phyloP scores from a whole-genome alignment of 331 rosid species.

The Malus hybrid region DNA sequence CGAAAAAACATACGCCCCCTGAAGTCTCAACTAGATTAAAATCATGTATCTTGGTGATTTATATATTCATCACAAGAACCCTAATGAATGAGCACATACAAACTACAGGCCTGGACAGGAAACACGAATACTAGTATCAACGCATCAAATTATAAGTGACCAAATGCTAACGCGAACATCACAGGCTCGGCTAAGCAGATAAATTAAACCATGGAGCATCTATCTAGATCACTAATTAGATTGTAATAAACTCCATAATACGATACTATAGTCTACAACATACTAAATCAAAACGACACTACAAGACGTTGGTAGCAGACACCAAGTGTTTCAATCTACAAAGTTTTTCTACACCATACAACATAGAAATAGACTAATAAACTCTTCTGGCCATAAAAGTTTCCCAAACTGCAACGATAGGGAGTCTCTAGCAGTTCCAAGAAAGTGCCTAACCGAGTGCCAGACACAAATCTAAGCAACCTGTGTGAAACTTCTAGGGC shows the following conservation, averaged over 20 bases:
- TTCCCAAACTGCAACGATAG: constrained; percentile 9
- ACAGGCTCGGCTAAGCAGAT: neutral
- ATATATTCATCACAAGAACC: neutral
- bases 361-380: constrained; percentile 15
- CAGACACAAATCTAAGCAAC: constrained; percentile 38
- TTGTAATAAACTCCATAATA: constrained; percentile 6
- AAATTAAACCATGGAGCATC: neutral
- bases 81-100: too few species aligned
- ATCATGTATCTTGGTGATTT: neutral
- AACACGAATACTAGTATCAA: neutral
- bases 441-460: constrained; percentile 27
- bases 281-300: constrained; percentile 28
- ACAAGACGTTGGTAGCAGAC: constrained; percentile 26
- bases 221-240: constrained; percentile 25
- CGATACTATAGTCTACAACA: constrained; percentile 27
- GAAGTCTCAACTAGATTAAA: neutral
- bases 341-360: constrained; percentile 39
- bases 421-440: constrained; percentile 30
- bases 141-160: neutral
- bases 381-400: constrained; percentile 33
- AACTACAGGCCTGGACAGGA: too few species aligned
- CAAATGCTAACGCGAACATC: neutral
- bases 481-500: constrained; percentile 35
- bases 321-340: constrained; percentile 32
- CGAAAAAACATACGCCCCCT: neutral